Percentiles rank a stretch among this genome's conserved stretches.
phyloP scores from a whole-genome alignment of 768 basidiomycete species.

The Pleurotus pulmonarius region DNA sequence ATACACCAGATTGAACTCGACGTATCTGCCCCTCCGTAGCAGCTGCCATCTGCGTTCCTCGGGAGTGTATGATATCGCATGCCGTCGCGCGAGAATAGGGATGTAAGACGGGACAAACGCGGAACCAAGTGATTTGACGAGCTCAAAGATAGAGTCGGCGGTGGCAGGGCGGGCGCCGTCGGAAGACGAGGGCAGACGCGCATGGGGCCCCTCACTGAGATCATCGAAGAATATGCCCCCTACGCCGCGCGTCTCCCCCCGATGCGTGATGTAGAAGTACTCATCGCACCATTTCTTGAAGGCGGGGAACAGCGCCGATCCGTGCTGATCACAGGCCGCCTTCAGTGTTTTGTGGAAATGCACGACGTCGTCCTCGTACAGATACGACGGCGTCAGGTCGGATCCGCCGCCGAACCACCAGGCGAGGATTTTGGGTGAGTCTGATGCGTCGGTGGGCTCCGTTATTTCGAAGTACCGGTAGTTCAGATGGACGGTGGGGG shows the following conservation, averaged over 20 bases:
- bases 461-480: constrained; percentile 97
- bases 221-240: constrained; percentile 99
- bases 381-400: constrained; percentile 92
- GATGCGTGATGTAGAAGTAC: constrained; percentile 92
- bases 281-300: constrained; percentile 98
- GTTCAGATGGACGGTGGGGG: constrained; percentile 93
- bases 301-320: constrained; percentile 59
- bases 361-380: constrained; percentile 79
- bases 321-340: constrained; percentile 70
- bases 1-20: constrained; percentile 89
- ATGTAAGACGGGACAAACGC: constrained; percentile 89
- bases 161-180: constrained; percentile 44
- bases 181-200: constrained; percentile 46
- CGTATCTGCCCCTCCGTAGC: constrained; percentile 85
- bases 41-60: constrained; percentile 89
- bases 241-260: constrained; percentile 80
- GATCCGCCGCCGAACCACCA: constrained; percentile 99
- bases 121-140: constrained; percentile 68
- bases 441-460: constrained; percentile 32
- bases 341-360: constrained; percentile 87
- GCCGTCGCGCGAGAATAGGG: constrained; percentile 71
- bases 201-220: constrained; percentile 62
- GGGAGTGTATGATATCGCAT: constrained; percentile 53
- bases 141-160: constrained; percentile 70
- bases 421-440: constrained; percentile 57